These are phyloP conservation scores for Cajanus cajan DNA, from an alignment of 306 rosid genomes.

Conservation along the genomic window DNA sequence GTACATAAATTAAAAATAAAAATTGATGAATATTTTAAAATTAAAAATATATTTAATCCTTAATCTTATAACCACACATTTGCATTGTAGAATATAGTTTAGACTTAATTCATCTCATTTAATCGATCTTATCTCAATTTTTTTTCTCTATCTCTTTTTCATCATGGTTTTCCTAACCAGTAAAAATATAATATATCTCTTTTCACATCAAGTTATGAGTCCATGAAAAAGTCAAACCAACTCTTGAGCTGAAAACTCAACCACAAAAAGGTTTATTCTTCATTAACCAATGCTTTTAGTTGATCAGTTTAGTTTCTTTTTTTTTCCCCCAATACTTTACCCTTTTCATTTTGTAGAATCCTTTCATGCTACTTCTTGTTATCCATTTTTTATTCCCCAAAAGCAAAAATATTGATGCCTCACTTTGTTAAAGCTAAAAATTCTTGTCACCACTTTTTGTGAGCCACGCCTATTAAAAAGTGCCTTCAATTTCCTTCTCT, in stretches of 20 bases:
- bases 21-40: too few relatives aligned
- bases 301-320: too few relatives aligned
- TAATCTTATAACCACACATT: too few relatives aligned
- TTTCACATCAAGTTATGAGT: too few relatives aligned
- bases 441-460: background rate
- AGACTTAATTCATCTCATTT: too few relatives aligned
- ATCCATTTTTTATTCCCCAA: background rate
- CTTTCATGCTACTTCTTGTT: background rate
- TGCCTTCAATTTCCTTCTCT: background rate
- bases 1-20: too few relatives aligned
- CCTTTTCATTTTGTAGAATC: background rate
- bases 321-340: background rate
- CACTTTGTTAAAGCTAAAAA: background rate
- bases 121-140: too few relatives aligned
- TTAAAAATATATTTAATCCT: too few relatives aligned
- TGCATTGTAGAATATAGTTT: too few relatives aligned
- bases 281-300: background rate
- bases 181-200: too few relatives aligned
- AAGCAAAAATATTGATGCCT: background rate
- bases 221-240: background rate
- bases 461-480: background rate
- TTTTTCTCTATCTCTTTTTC: too few relatives aligned
- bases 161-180: too few relatives aligned
- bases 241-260: background rate
- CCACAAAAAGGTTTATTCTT: background rate